Base-by-base conservation (phyloP, 371 early-diverging fungal species). In the Saksenaea oblongispora region DNA sequence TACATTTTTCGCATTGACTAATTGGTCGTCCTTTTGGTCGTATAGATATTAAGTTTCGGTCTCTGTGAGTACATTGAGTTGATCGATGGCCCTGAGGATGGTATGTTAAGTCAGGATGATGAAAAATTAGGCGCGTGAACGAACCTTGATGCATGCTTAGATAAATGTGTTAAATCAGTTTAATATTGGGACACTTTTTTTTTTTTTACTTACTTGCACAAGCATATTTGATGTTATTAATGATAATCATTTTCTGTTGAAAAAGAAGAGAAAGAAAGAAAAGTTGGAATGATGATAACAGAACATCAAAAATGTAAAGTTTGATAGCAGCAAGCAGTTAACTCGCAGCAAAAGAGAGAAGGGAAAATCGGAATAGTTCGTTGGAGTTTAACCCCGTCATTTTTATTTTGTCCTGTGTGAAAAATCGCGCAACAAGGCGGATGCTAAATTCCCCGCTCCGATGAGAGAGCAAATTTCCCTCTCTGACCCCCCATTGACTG, bases 21-120 rank as follows among this genome's bases (percentile, higher is more conserved):
- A 47, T 47, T 22, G 51, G 51, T 47, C 51, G 51, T 47, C 51
- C 51, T 47, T 47, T 47, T 47, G 51, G 51, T 22, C 51, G 51
- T 17, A 47, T 47, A 9, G 51, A 47, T 47, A 47, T 47, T 4
- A 47, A 22, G 17, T 47, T 47, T 22, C 51, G 51, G 51, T 47
- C 51, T 47, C 51, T 47, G 51, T 47, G 51, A 18, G 51, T 47
- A 22, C 51, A 47, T 22, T 47, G 51, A 18, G 51, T 47, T 26
- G 51, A 47, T 47, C 51, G 51, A 47, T 47, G 51, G 22, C 51
- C 51, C 51, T 47, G 22, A 22, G 3, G 1, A 47, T 9, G 5
- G 51, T 5, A 41, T 37, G 37, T 44, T 44, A 15, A 44, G 44
- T 1, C 14, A 44, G 8, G 44, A 44, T n/a, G 18, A 18, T 44